Evolutionary conservation across 2,329 filamentous ascomycete genomes (phyloP), one percentile per base, ranked within the genome.

Genomic region (Stemphylium beticola): DNA sequence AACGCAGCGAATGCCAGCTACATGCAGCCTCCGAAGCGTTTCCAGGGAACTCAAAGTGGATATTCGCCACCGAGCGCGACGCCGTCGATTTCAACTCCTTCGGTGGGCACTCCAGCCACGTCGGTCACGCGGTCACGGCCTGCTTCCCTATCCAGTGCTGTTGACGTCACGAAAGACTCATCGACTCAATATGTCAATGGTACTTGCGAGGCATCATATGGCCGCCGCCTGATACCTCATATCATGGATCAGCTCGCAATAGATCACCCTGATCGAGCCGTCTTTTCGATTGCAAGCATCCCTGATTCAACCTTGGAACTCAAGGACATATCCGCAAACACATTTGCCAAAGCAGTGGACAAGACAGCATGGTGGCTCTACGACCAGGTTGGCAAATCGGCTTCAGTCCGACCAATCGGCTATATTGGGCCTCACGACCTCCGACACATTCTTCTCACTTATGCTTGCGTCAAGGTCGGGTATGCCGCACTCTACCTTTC

Each of bases 381-480:
- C 0, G 18, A 59, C 1, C 60, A 55, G 2, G 45, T 76, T n/a
- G 71, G 70, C 4, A 49, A 44, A 6, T 61, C 62, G 2, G 29
- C 36, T 12, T 49, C 40, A 0, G 62, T 67, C n/a, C 52, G 58
- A 17, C 66, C 64, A 6, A 29, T 71, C 26, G 58, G 55, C 10
- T 72, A 72, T 31, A 58, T 72, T 14, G 69, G 69, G 22, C 66
- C 65, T 10, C 62, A 26, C 72, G 77, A 79, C 53, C 47, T 75
- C n/a, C 64, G 71, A 8, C 77, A 79, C 50, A 62, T 60, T 9
- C 66, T 79, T 8, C 22, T 77, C 5, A 58, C 72, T 2, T 65
- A 78, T 8, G 77, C 76, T 9, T 69, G 55, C 15, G 68, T 74
- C 45, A 80, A 80, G 60, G 69, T 74, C 0, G 76, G 77, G 4